Conservation (phyloP, 2,329 filamentous ascomycete species). For the Raffaelea arxii region DNA sequence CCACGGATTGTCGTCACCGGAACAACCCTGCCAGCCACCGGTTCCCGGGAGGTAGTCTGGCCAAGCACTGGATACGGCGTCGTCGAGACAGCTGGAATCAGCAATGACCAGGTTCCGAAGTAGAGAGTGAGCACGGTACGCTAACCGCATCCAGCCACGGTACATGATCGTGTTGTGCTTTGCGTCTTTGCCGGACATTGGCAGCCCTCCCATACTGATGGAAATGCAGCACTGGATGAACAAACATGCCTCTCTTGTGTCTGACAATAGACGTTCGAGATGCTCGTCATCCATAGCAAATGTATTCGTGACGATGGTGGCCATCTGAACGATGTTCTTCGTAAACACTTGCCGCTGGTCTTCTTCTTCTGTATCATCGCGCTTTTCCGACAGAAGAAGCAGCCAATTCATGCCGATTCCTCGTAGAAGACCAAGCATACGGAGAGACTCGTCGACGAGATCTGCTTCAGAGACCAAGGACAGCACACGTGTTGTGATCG, state of each 20-base stretch:
- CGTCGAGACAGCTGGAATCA: too few species aligned
- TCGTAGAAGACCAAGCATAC: background rate
- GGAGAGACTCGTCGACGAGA: background rate
- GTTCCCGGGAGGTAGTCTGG: too few species aligned
- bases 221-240: slow-evolving; percentile 27
- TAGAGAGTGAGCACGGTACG: slow-evolving; percentile 11
- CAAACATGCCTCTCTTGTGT: slow-evolving; percentile 17
- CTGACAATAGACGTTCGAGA: slow-evolving; percentile 18
- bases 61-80: too few species aligned
- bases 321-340: slow-evolving; percentile 24
- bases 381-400: background rate
- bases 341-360: slow-evolving; percentile 19
- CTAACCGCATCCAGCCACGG: slow-evolving; percentile 18
- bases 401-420: background rate
- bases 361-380: background rate
- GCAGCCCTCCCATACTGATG: slow-evolving; percentile 22
- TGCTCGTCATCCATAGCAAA: slow-evolving; percentile 30
- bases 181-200: background rate
- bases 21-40: too few species aligned
- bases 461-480: slow-evolving; percentile 22
- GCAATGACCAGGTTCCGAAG: slow-evolving; percentile 11
- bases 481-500: slow-evolving; percentile 31
- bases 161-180: background rate
- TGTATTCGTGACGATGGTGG: slow-evolving; percentile 30
- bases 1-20: background rate